These are phyloP conservation scores for Trichothecium sympodiale DNA, from an alignment of 2,329 filamentous ascomycete genomes.

Conservation along the genomic window DNA sequence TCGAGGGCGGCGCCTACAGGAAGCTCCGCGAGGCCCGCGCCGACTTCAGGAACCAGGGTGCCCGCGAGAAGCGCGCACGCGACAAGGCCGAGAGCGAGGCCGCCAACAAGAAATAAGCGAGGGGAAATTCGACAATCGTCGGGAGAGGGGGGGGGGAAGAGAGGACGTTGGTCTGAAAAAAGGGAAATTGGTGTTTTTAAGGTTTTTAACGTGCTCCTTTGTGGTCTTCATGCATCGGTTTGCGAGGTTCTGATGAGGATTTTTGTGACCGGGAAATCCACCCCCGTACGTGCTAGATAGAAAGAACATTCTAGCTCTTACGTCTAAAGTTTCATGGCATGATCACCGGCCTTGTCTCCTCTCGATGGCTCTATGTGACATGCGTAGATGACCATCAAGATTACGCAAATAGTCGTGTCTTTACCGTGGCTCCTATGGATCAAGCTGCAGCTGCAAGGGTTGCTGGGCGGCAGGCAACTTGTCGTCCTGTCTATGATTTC, in stretches of 20 bases:
- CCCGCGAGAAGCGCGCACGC: constrained; percentile 86
- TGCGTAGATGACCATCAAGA: too few relatives aligned
- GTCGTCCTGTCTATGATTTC: too few relatives aligned
- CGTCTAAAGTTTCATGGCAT: constrained; percentile 29
- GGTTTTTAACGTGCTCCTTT: constrained; percentile 24
- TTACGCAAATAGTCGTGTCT: too few relatives aligned
- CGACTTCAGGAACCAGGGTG: constrained; percentile 71
- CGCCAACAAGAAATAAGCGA: constrained; percentile 80
- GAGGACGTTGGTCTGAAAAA: constrained; percentile 16
- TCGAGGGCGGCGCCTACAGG: constrained; percentile 78
- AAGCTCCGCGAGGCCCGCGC: constrained; percentile 75
- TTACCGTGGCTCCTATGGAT: too few relatives aligned
- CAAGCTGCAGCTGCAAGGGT: too few relatives aligned
- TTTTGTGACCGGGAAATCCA: constrained; percentile 15
- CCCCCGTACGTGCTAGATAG: constrained; percentile 13
- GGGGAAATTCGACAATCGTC: not conserved
- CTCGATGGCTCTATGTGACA: constrained; percentile 8
- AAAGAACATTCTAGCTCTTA: constrained; percentile 28
- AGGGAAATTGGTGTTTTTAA: constrained; percentile 29
- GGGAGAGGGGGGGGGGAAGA: constrained; percentile 5
- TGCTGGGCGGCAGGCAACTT: too few relatives aligned
- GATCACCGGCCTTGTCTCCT: constrained; percentile 24
- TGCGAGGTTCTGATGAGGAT: constrained; percentile 21
- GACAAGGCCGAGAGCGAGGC: constrained; percentile 75
- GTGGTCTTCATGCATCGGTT: constrained; percentile 26